Base-by-base conservation (phyloP, 495 filamentous ascomycete genomes). In the Aspergillus sclerotioniger region DNA sequence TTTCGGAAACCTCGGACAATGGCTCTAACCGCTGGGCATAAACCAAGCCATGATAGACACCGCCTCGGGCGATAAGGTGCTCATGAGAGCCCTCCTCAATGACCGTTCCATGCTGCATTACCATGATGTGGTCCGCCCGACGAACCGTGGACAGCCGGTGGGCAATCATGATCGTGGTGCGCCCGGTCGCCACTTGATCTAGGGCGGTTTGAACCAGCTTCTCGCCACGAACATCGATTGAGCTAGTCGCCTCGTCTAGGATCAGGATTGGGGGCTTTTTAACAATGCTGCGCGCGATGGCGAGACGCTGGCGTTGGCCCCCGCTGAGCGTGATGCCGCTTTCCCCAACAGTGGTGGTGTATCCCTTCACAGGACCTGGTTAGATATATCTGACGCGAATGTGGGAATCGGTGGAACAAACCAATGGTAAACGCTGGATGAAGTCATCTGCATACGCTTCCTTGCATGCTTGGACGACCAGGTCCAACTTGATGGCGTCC, bases 231-330 rank as follows among this genome's bases (percentile, higher is more conserved):
- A 79, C 62, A 68, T 86, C 83, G 8, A 86, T 69, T 0, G 82
- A 73, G 51, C 71, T 76, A 0, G 80, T 82, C 0, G 72, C 73
- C 63, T 84, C 82, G 44, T 82, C 81, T 4, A 83, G 67, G 8
- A 96, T 76, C 6, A 96, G 77, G 65, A 96, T 88, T 65, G 87
- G 87, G 2, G 92, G 92, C 61, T 93, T 81, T 12, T 80, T 85
- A n/a, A 96, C 87, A 45, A 96, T 86, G 17, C 88, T 88, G 48
- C 92, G 81, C 1, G 92, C 91, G 16, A 90, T 75, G 6, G 85
- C 82, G 5, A 91, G 62, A 32, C 88, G 72, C 60, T 90, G 87
- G 19, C 80, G 79, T 54, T 91, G 66, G 53, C 77, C 66, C 46
- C 79, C 63, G 62, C 62, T 68, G 57, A 85, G 64, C 51, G 54